Evolutionary conservation across 2,329 filamentous ascomycete species (phyloP), one percentile per base, ranked within the genome.

Genomic region (Fusarium sp.): DNA sequence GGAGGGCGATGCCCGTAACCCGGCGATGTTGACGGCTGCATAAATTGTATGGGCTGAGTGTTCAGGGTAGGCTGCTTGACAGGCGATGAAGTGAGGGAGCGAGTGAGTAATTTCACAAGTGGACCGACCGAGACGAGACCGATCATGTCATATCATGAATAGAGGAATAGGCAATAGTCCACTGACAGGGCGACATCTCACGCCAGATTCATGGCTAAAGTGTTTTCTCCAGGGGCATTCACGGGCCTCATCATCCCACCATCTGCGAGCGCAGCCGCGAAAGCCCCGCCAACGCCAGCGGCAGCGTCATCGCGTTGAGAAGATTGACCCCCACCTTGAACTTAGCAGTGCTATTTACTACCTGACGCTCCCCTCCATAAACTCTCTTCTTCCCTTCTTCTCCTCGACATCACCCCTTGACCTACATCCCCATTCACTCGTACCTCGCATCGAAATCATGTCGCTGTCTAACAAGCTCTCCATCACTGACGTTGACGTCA

Each of bases 391-490:
- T 54, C 36, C n/a, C 75, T 72, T 76, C 54, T 72, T 55, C 36
- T 42, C 35, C 51, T 55, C 51, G 51, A 39, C 71, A 70, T 66
- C 71, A 69, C 57, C 65, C 66, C 41, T 55, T 62, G 66, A 69
- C 62, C 55, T 67, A 39, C 60, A 56, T 41, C 59, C 38, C 45
- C 51, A 42, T 60, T 24, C 32, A 44, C 35, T 56, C 32, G 28
- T 26, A 30, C 56, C 32, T 54, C 45, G 53, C 57, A 47, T 65
- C 62, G 69, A 75, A 82, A 91, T 80, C 70, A 99, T 99, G 96
- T 98, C 96, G 91, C 94, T 99, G 83, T 94, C 95, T 80, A 98
- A 92, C 91, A 99, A 99, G 90, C 94, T 99, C 80, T 94, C 95
- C 79, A 98, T 99, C 86, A 94, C 91, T 77, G 96, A 99, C 83